Evolutionary conservation across 345 rosid species (phyloP).

Genomic region (Ceriops zippeliana): DNA sequence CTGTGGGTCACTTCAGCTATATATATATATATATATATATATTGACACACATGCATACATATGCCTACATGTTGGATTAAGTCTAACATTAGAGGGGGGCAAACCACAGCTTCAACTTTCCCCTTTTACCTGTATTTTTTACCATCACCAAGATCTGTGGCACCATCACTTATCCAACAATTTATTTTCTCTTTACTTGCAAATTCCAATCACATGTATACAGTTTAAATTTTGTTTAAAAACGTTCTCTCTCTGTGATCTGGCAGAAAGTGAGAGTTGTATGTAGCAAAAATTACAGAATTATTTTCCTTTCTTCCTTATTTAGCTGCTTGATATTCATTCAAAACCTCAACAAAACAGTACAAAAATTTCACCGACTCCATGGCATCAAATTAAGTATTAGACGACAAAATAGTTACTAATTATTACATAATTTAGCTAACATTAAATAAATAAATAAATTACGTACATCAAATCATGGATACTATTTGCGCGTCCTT

Average conservation of each 20-base stretch:
- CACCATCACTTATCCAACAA: neutral
- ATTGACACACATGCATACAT: neutral
- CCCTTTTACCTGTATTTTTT: too few relatives aligned
- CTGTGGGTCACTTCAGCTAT: conserved; percentile 48
- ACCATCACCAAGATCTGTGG: neutral
- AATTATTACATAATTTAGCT: neutral
- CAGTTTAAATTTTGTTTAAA: conserved; percentile 13
- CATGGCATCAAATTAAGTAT: neutral
- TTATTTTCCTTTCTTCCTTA: too few relatives aligned
- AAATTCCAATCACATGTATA: conserved; percentile 8
- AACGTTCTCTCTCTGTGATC: too few relatives aligned
- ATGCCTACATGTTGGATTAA: too few relatives aligned
- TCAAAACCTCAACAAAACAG: neutral
- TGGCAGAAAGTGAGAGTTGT: too few relatives aligned
- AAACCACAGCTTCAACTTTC: too few relatives aligned
- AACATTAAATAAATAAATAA: conserved; percentile 11
- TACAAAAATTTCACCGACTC: conserved; percentile 20
- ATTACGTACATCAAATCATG: conserved; percentile 17
- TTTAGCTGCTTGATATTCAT: too few relatives aligned
- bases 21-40: neutral
- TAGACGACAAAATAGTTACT: too few relatives aligned
- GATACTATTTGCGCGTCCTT: conserved; percentile 17
- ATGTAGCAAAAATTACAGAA: too few relatives aligned
- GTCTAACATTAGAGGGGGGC: too few relatives aligned
- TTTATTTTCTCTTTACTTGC: too few relatives aligned